These are phyloP conservation scores for Colletotrichum sojae DNA, from an alignment of 2,329 filamentous ascomycete species.

Conservation along the genomic window DNA sequence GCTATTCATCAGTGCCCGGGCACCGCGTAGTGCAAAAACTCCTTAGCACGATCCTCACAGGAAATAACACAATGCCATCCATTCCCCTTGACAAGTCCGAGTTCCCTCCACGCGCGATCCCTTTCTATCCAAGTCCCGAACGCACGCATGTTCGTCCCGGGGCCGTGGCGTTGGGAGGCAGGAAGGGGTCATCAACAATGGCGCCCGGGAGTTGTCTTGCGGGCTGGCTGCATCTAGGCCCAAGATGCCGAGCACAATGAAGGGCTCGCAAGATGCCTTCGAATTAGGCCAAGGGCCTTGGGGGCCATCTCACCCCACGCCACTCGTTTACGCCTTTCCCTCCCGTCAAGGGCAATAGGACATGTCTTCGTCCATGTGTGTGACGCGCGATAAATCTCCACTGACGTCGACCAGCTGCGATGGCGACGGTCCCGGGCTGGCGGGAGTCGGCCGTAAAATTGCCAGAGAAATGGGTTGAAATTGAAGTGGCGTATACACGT, in stretches of 20 bases:
- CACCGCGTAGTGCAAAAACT: too few relatives aligned
- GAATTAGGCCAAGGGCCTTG: too few relatives aligned
- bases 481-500: constrained; percentile 8
- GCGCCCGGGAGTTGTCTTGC: not conserved
- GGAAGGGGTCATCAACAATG: not conserved
- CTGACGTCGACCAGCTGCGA: constrained; percentile 5
- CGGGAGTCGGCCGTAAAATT: constrained; percentile 19
- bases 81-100: too few relatives aligned
- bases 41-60: too few relatives aligned
- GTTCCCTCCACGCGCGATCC: too few relatives aligned
- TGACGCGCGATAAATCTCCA: not conserved
- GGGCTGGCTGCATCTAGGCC: not conserved
- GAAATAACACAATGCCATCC: too few relatives aligned
- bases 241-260: not conserved
- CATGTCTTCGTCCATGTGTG: too few relatives aligned
- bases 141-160: constrained; percentile 3
- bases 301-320: too few relatives aligned
- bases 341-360: too few relatives aligned
- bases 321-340: too few relatives aligned
- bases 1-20: too few relatives aligned
- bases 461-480: not conserved
- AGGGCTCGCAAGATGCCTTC: too few relatives aligned
- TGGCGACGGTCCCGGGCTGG: constrained; percentile 8
- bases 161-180: constrained; percentile 7
- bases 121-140: not conserved